Conservation (phyloP, 495 filamentous ascomycete genomes). For the Neohortaea acidophila region DNA sequence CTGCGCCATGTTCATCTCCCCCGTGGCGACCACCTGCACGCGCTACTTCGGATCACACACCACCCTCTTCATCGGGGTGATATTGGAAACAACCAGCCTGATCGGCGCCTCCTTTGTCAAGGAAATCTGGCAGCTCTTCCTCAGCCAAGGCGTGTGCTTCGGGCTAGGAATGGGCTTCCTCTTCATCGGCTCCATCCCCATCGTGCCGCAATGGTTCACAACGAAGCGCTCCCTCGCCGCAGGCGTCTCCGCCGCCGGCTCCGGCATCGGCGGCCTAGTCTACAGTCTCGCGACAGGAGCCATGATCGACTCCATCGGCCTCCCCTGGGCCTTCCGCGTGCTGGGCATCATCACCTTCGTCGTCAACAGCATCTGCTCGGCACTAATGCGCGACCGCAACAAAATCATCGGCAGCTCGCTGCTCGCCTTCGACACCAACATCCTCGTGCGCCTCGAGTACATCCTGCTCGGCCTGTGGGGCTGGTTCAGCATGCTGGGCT, state of each 20-base stretch:
- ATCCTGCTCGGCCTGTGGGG: slow-evolving; percentile 52
- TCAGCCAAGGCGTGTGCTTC: slow-evolving; percentile 41
- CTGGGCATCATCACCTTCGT: slow-evolving; percentile 44
- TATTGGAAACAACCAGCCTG: slow-evolving; percentile 28
- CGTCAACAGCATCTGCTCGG: slow-evolving; percentile 41
- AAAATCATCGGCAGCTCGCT: slow-evolving; percentile 36
- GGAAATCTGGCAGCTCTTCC: slow-evolving; percentile 41
- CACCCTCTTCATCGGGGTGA: slow-evolving; percentile 31
- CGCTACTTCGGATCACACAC: slow-evolving; percentile 27
- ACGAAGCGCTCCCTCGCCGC: slow-evolving; percentile 55
- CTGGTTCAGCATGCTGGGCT: slow-evolving; percentile 55
- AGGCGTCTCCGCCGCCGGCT: slow-evolving; percentile 55
- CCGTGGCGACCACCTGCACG: slow-evolving; percentile 30
- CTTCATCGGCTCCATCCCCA: slow-evolving; percentile 54
- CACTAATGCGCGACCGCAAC: slow-evolving; percentile 55
- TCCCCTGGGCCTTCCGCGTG: slow-evolving; percentile 56
- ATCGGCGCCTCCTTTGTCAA: slow-evolving; percentile 34
- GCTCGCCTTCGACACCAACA: slow-evolving; percentile 16
- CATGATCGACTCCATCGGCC: slow-evolving; percentile 44
- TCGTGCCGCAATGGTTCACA: slow-evolving; percentile 68
- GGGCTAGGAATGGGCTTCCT: slow-evolving; percentile 52
- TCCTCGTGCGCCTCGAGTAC: slow-evolving; percentile 45
- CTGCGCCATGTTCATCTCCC: slow-evolving; percentile 34
- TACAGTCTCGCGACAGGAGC: slow-evolving; percentile 39
- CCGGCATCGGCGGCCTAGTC: slow-evolving; percentile 50